Evolutionary conservation across 2,329 filamentous ascomycete species (phyloP), one percentile per base, ranked within the genome.

Genomic region (Phialemoniopsis sp.): DNA sequence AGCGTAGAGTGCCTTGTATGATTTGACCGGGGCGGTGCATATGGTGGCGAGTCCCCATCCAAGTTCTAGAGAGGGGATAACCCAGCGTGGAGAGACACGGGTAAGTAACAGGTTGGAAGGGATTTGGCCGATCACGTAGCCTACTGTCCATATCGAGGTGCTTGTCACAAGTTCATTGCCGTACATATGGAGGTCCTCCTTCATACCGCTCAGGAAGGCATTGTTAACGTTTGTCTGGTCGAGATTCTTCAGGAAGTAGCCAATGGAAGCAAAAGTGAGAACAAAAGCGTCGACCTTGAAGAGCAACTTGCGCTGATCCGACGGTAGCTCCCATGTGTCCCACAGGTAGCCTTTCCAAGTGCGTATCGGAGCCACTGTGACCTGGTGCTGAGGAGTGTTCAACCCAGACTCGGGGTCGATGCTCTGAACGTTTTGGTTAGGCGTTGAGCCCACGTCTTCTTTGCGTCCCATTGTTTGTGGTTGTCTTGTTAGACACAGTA

Each of bases 171-270:
- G 51, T 43, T 70, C 49, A 32, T 70, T 69, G 5, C 62, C 64
- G 21, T 62, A 55, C 15, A 70, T 55, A 0, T 46, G 46, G 18
- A 67, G 37, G 38, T 68, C 64, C 38, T 67, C 61, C 34, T 68
- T 61, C 67, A 72, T 69, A 1, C 68, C 69, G 0, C 63, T 66
- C 1, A 70, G 65, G 40, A 67, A 72, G 4, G 69, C 68, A 31
- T 58, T 66, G 42, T 59, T 62, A 34, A 68, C 47, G 33, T 68
- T 68, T 6, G 55, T 56, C 26, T 64, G 60, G 33, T 68, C 65
- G 2, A 69, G 50, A 5, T 58, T 56, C 34, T 59, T 60, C 16
- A 59, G 44, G n/a, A 60, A 58, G 32, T 58, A 59, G 1, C 57
- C 56, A 7, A 60, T 45, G 3, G 56, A 60, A 3, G 56, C 54